phyloP scores from a whole-genome alignment of 768 basidiomycete species.

The Epithele typhae region DNA sequence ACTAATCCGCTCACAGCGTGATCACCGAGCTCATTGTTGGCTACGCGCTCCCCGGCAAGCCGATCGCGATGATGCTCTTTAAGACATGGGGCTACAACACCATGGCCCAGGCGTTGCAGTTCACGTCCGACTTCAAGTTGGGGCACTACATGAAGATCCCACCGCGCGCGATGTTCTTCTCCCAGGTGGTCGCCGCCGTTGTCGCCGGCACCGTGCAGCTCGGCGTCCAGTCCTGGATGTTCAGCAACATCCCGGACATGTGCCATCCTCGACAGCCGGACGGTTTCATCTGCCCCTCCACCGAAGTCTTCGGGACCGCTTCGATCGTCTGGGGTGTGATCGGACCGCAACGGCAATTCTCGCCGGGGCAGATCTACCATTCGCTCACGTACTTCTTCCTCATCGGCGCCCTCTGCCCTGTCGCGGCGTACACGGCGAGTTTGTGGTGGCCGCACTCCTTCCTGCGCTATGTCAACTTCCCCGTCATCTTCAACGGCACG shows the following conservation, averaged over 20 bases:
- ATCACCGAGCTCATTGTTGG: conserved; percentile 81
- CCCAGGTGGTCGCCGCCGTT: conserved; percentile 62
- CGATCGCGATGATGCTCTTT: conserved; percentile 84
- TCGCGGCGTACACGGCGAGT: conserved; percentile 48
- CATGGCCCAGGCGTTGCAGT: conserved; percentile 62
- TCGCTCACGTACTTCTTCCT: conserved; percentile 72
- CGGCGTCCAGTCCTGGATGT: conserved; percentile 76
- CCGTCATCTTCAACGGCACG: conserved; percentile 66
- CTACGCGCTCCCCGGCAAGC: conserved; percentile 72
- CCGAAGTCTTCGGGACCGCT: conserved; percentile 77
- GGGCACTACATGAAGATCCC: conserved; percentile 72
- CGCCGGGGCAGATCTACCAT: conserved; percentile 45
- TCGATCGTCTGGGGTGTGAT: conserved; percentile 75
- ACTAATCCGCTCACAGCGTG: conserved; percentile 37
- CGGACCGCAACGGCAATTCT: conserved; percentile 71
- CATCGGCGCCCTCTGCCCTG: conserved; percentile 59
- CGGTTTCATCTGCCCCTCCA: conserved; percentile 66
- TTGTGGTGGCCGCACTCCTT: conserved; percentile 61
- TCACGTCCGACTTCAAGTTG: conserved; percentile 75
- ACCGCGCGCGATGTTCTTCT: conserved; percentile 68
- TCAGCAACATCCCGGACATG: conserved; percentile 60
- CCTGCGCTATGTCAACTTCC: conserved; percentile 50
- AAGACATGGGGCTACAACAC: conserved; percentile 79
- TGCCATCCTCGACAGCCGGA: conserved; percentile 50
- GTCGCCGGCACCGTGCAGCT: conserved; percentile 72